Evolutionary conservation across 805 yeast genomes (phyloP), one percentile per base, ranked within the genome.

Genomic region (Priceomyces haplophilus): DNA sequence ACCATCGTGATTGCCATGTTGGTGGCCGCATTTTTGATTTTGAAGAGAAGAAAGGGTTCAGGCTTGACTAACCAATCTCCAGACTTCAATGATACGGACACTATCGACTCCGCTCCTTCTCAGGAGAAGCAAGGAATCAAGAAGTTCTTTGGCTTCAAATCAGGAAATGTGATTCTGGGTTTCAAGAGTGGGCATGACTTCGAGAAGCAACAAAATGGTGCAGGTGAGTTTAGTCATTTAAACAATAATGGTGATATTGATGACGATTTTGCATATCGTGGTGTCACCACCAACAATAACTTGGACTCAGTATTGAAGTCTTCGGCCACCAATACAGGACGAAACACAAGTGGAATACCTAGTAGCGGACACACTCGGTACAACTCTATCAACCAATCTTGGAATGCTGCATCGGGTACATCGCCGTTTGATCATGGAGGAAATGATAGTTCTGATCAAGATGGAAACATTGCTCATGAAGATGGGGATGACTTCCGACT

Each of bases 271-370:
- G 66, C 55, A 40, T 70, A 70, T 51, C 62, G 76, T 37, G 76
- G 76, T 5, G 73, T 70, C 17, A 59, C 72, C 38, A 69, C 67
- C 49, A 62, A 56, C 44, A 70, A 69, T 47, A 70, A 70, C 48
- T 58, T 70, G 25, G 75, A 69, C 40, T 61, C 73, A 1, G 61
- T 70, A 10, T 70, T 70, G 58, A 51, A 49, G 31, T 41, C 56
- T 5, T 48, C 55, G 7, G 56, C 42, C 15, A 45, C 45, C 20
- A 52, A 52, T 25, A 42, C 51, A 4, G 39, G 35, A n/a, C 34
- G 35, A 13, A 45, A 38, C 19, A 41, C 48, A 2, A 47, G 51
- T 16, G 52, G 47, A 15, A 41, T 46, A n/a, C 35, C 52, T 3
- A 50, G 52, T 31, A 51, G 47, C 15, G 42, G 46, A n/a, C 63